phyloP scores from a whole-genome alignment of 805 yeast species.

The Torulaspora franciscae region DNA sequence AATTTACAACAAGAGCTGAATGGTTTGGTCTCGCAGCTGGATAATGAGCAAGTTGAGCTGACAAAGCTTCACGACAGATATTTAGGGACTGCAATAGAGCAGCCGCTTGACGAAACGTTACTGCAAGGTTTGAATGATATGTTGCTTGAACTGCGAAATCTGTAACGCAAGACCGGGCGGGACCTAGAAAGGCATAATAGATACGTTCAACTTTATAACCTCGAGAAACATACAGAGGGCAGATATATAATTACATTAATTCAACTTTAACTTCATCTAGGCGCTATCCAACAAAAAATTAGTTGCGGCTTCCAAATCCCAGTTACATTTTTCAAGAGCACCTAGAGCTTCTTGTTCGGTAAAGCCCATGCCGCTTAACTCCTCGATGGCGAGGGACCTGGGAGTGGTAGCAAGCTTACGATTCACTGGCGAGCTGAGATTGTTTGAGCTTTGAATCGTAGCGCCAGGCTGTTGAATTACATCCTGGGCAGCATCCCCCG shows the following conservation, averaged over 20 bases:
- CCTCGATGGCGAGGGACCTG: conserved; percentile 59
- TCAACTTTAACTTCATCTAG: conserved; percentile 21
- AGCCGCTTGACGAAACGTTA: conserved; percentile 21
- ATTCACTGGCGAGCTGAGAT: conserved; percentile 15
- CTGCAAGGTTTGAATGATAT: conserved; percentile 28
- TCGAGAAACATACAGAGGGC: conserved; percentile 1
- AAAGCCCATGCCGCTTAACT: conserved; percentile 88
- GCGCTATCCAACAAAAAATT: conserved; percentile 75
- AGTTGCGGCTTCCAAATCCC: conserved; percentile 84
- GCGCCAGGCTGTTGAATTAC: conserved; percentile 16
- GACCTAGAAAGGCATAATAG: background rate
- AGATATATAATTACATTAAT: conserved; percentile 1
- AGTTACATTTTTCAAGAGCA: conserved; percentile 64
- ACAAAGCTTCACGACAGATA: conserved; percentile 31
- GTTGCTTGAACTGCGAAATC: conserved; percentile 23
- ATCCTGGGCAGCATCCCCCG: conserved; percentile 12
- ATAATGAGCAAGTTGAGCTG: conserved; percentile 25
- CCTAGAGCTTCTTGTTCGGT: conserved; percentile 54
- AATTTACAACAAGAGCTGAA: conserved; percentile 24
- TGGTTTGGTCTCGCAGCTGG: conserved; percentile 19
- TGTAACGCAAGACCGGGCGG: background rate
- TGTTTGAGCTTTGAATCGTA: conserved; percentile 6
- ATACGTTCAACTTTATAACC: background rate
- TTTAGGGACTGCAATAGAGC: conserved; percentile 23
- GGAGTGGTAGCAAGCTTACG: conserved; percentile 43